Percentiles rank a stretch among this genome's conserved stretches.
Conservation (phyloP, 495 filamentous ascomycete species). For the Penicillium verhagenii region DNA sequence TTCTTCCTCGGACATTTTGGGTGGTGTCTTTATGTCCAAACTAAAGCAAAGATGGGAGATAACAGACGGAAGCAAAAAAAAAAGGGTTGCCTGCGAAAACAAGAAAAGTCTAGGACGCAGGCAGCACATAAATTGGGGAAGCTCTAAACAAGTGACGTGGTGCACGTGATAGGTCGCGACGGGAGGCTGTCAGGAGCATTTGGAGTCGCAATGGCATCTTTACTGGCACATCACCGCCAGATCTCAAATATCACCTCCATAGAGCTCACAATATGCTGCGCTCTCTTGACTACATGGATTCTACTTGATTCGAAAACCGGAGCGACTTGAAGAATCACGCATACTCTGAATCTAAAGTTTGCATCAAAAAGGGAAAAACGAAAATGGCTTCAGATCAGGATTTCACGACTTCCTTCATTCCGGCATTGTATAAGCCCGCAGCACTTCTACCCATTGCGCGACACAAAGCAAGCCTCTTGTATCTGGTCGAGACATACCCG, state of each 20-base stretch:
- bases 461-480: slow-evolving; percentile 70
- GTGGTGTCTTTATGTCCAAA: background rate
- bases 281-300: background rate
- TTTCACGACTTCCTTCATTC: slow-evolving; percentile 65
- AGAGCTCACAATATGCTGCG: slow-evolving; percentile 4
- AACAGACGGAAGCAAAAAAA: slow-evolving; percentile 4
- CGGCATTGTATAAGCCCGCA: slow-evolving; percentile 74
- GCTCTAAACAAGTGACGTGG: slow-evolving; percentile 42
- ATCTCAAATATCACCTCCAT: background rate
- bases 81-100: slow-evolving; percentile 25
- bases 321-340: background rate
- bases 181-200: too few species aligned
- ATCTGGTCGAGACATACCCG: slow-evolving; percentile 71
- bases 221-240: slow-evolving; percentile 2
- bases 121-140: slow-evolving; percentile 25
- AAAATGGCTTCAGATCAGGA: slow-evolving; percentile 52
- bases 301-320: background rate
- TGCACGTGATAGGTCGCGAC: slow-evolving; percentile 35
- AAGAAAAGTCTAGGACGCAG: slow-evolving; percentile 26
- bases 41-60: background rate
- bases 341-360: background rate
- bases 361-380: slow-evolving; percentile 5
- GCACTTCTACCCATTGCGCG: slow-evolving; percentile 75
- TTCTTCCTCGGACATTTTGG: slow-evolving; percentile 42
- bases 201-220: slow-evolving; percentile 17